Evolutionary conservation across 1,284 basidiomycete genomes (phyloP).

Genomic region (Coniferiporia sulphurascens): DNA sequence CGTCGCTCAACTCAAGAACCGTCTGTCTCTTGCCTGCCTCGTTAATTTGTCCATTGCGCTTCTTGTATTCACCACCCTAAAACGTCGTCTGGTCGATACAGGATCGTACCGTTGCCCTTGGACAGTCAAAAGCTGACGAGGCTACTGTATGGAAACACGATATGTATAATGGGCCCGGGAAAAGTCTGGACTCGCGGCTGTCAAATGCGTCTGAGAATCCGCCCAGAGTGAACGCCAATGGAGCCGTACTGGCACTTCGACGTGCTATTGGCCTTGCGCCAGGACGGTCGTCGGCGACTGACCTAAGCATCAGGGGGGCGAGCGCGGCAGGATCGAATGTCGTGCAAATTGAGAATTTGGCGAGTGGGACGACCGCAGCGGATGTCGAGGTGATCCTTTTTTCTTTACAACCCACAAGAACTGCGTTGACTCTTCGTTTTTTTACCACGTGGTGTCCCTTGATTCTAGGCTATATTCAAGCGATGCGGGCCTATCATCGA

Average conservation of each 20-base stretch:
- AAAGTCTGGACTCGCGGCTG: conserved; percentile 60
- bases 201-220: conserved; percentile 35
- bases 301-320: conserved; percentile 71
- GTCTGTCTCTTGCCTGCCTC: not conserved
- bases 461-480: conserved; percentile 71
- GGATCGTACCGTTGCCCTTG: conserved; percentile 34
- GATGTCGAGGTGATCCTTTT: conserved; percentile 62
- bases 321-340: conserved; percentile 54
- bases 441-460: not conserved
- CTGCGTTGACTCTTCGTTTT: not conserved
- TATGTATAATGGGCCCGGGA: conserved; percentile 55
- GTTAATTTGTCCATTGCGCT: conserved; percentile 12
- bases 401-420: not conserved
- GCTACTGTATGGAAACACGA: conserved; percentile 71
- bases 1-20: conserved; percentile 1
- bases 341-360: conserved; percentile 72
- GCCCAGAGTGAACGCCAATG: conserved; percentile 40
- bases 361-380: conserved; percentile 73
- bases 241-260: conserved; percentile 45
- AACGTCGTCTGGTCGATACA: conserved; percentile 12
- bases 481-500: conserved; percentile 66
- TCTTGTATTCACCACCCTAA: conserved; percentile 5
- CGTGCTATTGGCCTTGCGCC: conserved; percentile 27
- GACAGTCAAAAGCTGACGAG: conserved; percentile 59
- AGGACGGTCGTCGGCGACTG: conserved; percentile 23